A percentile compares a stretch with the other conserved stretches of the same genome.
phyloP scores from a whole-genome alignment of 768 basidiomycete genomes.

The Vararia minispora region DNA sequence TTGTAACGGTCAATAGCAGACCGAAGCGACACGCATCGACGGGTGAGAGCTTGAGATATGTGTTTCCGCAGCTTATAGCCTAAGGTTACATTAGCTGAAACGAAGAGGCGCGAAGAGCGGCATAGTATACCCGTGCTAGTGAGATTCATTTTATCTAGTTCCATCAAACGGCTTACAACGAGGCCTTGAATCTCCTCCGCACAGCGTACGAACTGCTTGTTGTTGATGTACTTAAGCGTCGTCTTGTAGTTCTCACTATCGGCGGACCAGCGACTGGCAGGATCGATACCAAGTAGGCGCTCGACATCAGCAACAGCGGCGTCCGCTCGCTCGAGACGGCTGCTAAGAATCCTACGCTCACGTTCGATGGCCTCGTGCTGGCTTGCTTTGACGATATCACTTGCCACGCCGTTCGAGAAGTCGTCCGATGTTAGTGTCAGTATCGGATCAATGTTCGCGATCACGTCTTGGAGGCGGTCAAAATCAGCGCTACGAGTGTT shows the following conservation, averaged over 20 bases:
- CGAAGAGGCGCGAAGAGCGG: no score
- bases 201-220: not conserved
- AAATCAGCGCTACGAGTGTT: not conserved
- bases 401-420: not conserved
- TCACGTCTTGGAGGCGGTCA: not conserved
- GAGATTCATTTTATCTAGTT: not conserved
- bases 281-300: not conserved
- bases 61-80: constrained; percentile 2
- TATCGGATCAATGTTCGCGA: no score
- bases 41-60: not conserved
- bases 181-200: not conserved
- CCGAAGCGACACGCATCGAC: not conserved
- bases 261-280: not conserved
- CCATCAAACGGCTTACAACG: not conserved
- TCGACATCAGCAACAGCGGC: not conserved
- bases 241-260: not conserved
- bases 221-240: not conserved
- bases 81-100: not conserved
- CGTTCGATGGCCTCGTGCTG: not conserved
- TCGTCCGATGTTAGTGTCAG: not conserved
- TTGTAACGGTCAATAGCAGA: not conserved
- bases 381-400: not conserved
- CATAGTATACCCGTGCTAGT: not conserved
- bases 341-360: not conserved
- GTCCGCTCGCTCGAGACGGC: not conserved